Conservation (phyloP, 2,329 filamentous ascomycete genomes). For the Trichoderma brevicompactum region DNA sequence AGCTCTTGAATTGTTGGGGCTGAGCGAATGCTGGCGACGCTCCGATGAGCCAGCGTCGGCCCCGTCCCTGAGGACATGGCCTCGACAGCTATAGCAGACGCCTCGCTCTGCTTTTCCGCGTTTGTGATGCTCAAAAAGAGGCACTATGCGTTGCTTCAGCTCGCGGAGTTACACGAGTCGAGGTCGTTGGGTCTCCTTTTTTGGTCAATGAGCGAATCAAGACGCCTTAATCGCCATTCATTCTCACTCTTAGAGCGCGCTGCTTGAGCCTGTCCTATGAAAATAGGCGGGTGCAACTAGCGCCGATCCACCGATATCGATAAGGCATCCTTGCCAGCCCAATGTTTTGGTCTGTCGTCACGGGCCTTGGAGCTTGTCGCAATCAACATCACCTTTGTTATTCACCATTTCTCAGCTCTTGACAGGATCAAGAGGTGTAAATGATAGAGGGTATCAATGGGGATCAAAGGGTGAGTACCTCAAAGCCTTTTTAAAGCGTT, state of each 20-base stretch:
- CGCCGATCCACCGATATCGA: conserved; percentile 38
- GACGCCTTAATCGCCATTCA: conserved; percentile 6
- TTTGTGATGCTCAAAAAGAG: not conserved
- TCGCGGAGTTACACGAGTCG: not conserved
- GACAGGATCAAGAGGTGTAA: not conserved
- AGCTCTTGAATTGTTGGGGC: conserved; percentile 44
- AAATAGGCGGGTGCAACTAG: conserved; percentile 25
- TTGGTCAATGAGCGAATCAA: not conserved
- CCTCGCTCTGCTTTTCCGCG: not conserved
- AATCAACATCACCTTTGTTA: not conserved
- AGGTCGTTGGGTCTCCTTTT: not conserved
- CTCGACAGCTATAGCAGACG: not conserved
- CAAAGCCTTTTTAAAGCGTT: too few relatives aligned
- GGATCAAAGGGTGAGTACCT: conserved; percentile 64
- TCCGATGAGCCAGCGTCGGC: conserved; percentile 59
- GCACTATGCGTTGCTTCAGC: not conserved
- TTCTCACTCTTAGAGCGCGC: not conserved
- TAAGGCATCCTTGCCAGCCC: conserved; percentile 2
- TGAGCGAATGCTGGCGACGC: conserved; percentile 61
- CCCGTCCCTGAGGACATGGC: conserved; percentile 52
- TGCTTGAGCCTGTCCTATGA: not conserved
- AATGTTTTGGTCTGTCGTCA: conserved; percentile 34
- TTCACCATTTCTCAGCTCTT: not conserved
- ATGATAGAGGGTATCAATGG: conserved; percentile 52
- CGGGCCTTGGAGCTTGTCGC: conserved; percentile 37